Base-by-base conservation (phyloP, 2,329 filamentous ascomycete species). In the Lizonia empirigonia region DNA sequence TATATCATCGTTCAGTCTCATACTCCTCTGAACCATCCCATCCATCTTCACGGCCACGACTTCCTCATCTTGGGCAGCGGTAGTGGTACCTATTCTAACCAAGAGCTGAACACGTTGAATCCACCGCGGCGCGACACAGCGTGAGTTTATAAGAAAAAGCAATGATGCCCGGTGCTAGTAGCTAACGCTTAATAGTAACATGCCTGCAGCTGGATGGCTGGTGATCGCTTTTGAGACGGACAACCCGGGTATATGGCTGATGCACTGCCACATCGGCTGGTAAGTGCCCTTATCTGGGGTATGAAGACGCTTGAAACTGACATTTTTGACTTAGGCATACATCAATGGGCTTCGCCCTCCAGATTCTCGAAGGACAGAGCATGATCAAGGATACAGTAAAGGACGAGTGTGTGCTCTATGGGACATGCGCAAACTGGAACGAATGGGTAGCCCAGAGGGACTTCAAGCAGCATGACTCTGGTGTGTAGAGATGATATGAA, bases 331-430 rank as follows among this genome's bases (percentile, higher is more conserved):
- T 18, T 22, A 37, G 35, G 45, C 84, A 87, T 62, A 57, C 85
- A 20, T 78, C 78, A 63, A 82, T 82, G 74, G 84, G 84, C 26
- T 73, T 86, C 20, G 76, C 74, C 2, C 72, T 82, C 12, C 78
- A 83, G 61, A 81, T 83, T 61, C 56, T 83, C 2, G 82, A 79
- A 60, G 59, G 62, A 18, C 73, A 76, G 44, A 59, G 62, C 53
- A 55, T 23, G 15, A 36, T 45, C n/a, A 52, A 44, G 33, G 39
- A 48, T 9, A 54, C 48, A 9, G 40, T 59, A 4, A 55, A 58
- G 22, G 49, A 59, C 19, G 50, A 56, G 55, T 63, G 59, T 35
- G 29, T 39, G 19, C 16, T 60, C 36, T 52, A 56, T 8, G 47
- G 50, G 7, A 63, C 57, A 22, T 69, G 64, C 51, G 37, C 44